These are phyloP conservation scores for Lactarius deliciosus DNA, from an alignment of 768 basidiomycete genomes.

Conservation along the genomic window DNA sequence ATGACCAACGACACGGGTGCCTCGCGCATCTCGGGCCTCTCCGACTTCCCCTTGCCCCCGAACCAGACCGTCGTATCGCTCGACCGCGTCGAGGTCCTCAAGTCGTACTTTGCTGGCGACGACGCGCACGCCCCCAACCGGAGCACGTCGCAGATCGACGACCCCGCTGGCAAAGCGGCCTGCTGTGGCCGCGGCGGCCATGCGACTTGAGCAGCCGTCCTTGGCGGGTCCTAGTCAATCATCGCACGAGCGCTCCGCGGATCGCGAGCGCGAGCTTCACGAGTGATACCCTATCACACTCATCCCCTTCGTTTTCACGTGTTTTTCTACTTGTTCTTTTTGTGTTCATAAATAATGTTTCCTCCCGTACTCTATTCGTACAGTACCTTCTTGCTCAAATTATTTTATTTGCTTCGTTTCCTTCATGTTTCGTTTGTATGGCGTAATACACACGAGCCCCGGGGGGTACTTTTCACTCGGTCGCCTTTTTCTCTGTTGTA, in stretches of 20 bases:
- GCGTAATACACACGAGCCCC: neutral
- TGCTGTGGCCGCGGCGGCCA: too few species aligned
- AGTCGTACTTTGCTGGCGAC: slow-evolving; percentile 19
- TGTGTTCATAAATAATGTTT: neutral
- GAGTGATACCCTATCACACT: neutral
- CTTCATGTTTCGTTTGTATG: neutral
- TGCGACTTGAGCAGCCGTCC: neutral
- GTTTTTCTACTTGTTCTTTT: neutral
- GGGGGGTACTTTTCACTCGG: neutral
- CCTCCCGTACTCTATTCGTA: slow-evolving; percentile 8
- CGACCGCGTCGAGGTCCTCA: slow-evolving; percentile 14
- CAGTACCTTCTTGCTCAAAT: slow-evolving; percentile 18
- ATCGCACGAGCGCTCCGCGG: neutral
- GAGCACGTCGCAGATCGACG: too few species aligned
- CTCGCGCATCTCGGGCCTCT: slow-evolving; percentile 69
- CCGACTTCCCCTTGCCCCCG: slow-evolving; percentile 72
- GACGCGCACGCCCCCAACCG: neutral
- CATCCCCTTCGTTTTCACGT: neutral
- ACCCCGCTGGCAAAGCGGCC: too few species aligned
- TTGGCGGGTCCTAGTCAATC: neutral
- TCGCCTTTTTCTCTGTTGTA: neutral
- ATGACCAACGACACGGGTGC: slow-evolving; percentile 54
- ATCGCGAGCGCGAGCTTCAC: neutral
- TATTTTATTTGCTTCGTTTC: slow-evolving; percentile 7
- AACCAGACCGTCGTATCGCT: slow-evolving; percentile 27